phyloP scores from a whole-genome alignment of 2,329 filamentous ascomycete species.

The Boeremia lycopersici region DNA sequence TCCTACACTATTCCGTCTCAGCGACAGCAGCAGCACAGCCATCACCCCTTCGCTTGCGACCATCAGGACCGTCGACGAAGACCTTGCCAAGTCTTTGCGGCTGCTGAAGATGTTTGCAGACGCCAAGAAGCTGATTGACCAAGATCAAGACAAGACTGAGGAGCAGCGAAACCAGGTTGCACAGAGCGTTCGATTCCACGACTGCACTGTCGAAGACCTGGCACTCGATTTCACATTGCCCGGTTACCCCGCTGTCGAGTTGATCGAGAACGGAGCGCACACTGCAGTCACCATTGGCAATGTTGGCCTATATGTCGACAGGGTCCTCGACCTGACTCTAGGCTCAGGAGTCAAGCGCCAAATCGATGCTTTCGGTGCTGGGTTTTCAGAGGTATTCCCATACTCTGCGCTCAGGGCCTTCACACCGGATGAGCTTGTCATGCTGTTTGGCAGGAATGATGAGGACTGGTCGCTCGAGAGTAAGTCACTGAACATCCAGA shows the following conservation, averaged over 20 bases:
- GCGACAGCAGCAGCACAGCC: slow-evolving; percentile 65
- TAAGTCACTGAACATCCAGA: slow-evolving; percentile 58
- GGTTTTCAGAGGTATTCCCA: slow-evolving; percentile 95
- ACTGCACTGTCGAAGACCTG: slow-evolving; percentile 81
- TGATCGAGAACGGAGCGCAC: slow-evolving; percentile 76
- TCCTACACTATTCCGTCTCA: slow-evolving; percentile 95
- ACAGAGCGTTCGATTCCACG: slow-evolving; percentile 74
- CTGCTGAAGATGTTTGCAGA: slow-evolving; percentile 84
- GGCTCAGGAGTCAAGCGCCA: slow-evolving; percentile 87
- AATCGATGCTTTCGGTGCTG: slow-evolving; percentile 85
- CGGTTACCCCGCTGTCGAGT: slow-evolving; percentile 82
- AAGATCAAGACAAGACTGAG: slow-evolving; percentile 68
- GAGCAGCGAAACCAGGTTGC: slow-evolving; percentile 74
- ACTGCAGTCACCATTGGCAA: slow-evolving; percentile 85
- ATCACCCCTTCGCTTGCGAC: slow-evolving; percentile 86
- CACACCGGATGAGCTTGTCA: slow-evolving; percentile 92
- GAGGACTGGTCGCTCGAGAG: slow-evolving; percentile 98
- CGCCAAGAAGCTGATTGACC: slow-evolving; percentile 81
- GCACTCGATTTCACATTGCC: slow-evolving; percentile 94
- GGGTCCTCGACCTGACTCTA: slow-evolving; percentile 88
- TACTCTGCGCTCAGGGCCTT: slow-evolving; percentile 92
- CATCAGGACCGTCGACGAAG: slow-evolving; percentile 85
- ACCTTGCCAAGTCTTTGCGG: slow-evolving; percentile 83
- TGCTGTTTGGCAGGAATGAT: slow-evolving; percentile 88
- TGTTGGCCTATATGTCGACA: slow-evolving; percentile 85